Percentiles rank a stretch among this genome's conserved stretches.
phyloP scores from a whole-genome alignment of 1,139 yeast genomes.

The Tardiomyces depauwii region DNA sequence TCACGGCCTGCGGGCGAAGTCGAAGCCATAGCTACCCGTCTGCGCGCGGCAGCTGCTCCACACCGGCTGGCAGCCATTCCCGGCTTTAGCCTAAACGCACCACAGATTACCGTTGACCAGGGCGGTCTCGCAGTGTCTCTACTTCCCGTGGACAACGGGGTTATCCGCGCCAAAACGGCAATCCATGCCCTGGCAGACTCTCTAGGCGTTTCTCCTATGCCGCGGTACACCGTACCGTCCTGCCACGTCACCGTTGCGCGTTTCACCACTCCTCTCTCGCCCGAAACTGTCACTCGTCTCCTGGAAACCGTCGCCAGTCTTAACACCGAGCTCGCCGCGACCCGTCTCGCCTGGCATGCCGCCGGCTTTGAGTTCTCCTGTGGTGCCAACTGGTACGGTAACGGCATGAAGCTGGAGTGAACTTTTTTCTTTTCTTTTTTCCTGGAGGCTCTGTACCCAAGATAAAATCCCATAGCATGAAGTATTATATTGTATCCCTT shows the following conservation, averaged over 20 bases:
- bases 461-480: too few species aligned
- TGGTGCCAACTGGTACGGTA: conserved; percentile 21
- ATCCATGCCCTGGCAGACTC: conserved; percentile 6
- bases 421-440: neutral
- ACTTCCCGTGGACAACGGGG: conserved; percentile 11
- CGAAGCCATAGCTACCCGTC: conserved; percentile 3
- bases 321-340: conserved; percentile 8
- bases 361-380: conserved; percentile 11
- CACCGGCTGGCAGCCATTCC: conserved; percentile 7
- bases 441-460: too few species aligned
- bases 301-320: conserved; percentile 5
- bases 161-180: conserved; percentile 12
- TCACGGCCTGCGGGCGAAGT: conserved; percentile 8
- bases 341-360: conserved; percentile 8
- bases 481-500: too few species aligned
- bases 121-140: conserved; percentile 17
- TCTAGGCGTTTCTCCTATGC: conserved; percentile 7
- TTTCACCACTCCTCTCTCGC: conserved; percentile 10
- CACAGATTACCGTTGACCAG: conserved; percentile 14
- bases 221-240: conserved; percentile 16
- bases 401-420: conserved; percentile 9
- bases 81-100: conserved; percentile 2
- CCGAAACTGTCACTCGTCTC: conserved; percentile 8
- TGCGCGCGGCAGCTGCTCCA: conserved; percentile 7
- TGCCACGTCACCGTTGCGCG: conserved; percentile 19